Percentiles rank a stretch among this genome's conserved stretches.
Conservation (phyloP, 371 early-diverging fungal genomes). For the Blakeslea trispora region DNA sequence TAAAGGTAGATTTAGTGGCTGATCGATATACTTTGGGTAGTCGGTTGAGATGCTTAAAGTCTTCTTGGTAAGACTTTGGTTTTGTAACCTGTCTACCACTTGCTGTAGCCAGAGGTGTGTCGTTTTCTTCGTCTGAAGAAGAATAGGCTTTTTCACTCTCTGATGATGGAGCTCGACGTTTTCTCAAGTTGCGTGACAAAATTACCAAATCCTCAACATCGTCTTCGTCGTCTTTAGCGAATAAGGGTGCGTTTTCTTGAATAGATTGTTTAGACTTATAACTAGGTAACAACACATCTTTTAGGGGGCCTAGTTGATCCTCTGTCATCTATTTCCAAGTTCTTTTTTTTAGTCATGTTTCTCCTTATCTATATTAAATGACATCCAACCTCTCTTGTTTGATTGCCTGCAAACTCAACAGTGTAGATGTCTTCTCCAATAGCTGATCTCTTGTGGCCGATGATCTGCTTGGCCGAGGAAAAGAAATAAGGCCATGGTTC, state of each 20-base stretch:
- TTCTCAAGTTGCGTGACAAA: too few relatives aligned
- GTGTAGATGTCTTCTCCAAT: constrained; percentile 8
- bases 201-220: background rate
- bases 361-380: too few relatives aligned
- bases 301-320: background rate
- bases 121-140: background rate
- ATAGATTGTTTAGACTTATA: background rate
- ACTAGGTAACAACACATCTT: background rate
- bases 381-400: constrained; percentile 10
- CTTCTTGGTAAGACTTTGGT: constrained; percentile 2
- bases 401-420: constrained; percentile 14
- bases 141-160: too few relatives aligned
- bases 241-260: too few relatives aligned
- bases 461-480: constrained; percentile 4
- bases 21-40: background rate
- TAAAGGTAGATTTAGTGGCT: background rate
- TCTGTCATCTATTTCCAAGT: background rate
- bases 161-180: too few relatives aligned
- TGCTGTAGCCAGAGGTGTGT: background rate
- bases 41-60: constrained; percentile 6
- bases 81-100: background rate
- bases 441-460: background rate
- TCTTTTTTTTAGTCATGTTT: too few relatives aligned
- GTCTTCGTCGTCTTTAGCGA: background rate
- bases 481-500: background rate